These are phyloP conservation scores for Aristolochia californica DNA, from an alignment of 164 flowering plant species.

Conservation along the genomic window DNA sequence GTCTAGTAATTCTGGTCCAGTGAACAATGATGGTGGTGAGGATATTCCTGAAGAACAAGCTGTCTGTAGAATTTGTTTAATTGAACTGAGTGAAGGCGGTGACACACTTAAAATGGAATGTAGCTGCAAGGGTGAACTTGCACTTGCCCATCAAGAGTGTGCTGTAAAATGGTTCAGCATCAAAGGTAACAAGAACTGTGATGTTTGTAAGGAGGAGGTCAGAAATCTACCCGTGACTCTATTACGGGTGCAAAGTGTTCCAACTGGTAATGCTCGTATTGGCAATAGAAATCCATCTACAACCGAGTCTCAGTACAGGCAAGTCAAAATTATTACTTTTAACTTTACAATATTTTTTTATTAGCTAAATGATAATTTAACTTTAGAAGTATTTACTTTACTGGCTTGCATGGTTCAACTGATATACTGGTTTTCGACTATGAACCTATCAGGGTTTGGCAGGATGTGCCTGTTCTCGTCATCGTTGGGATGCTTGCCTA, in stretches of 20 bases:
- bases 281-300: conserved; percentile 17
- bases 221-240: conserved; percentile 79
- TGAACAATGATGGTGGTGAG: conserved; percentile 54
- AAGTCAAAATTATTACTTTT: conserved; percentile 14
- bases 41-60: conserved; percentile 96
- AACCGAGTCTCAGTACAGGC: conserved; percentile 52
- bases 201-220: conserved; percentile 88
- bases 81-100: conserved; percentile 83
- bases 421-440: neutral
- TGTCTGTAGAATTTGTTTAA: conserved; percentile 85
- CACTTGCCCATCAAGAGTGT: conserved; percentile 91
- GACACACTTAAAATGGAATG: conserved; percentile 91
- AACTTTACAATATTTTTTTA: neutral
- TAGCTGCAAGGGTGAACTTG: conserved; percentile 96
- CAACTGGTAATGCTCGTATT: conserved; percentile 14
- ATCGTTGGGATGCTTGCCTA: conserved; percentile 93
- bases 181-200: conserved; percentile 90
- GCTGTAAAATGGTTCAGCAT: conserved; percentile 96
- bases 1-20: conserved; percentile 30
- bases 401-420: neutral
- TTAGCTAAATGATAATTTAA: neutral
- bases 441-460: conserved; percentile 63
- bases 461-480: conserved; percentile 86
- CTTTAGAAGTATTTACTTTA: neutral
- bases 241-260: conserved; percentile 50